phyloP scores from a whole-genome alignment of 495 filamentous ascomycete species.

The Talaromyces nanjingensis region DNA sequence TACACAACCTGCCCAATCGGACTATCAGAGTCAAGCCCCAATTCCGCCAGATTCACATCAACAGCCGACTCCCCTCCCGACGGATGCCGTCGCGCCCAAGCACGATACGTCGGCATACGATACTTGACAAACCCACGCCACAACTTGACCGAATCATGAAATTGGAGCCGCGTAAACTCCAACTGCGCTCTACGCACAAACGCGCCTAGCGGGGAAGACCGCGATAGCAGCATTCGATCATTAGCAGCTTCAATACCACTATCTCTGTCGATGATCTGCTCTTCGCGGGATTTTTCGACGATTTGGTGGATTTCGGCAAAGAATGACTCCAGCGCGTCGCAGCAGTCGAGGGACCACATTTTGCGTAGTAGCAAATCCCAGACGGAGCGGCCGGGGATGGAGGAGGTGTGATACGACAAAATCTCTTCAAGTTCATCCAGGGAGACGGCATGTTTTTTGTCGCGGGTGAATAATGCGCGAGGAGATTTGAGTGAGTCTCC shows the following conservation, averaged over 20 bases:
- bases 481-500: slow-evolving; percentile 16
- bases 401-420: slow-evolving; percentile 53
- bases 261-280: slow-evolving; percentile 41
- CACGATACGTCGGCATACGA: slow-evolving; percentile 61
- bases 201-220: slow-evolving; percentile 74
- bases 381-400: slow-evolving; percentile 67
- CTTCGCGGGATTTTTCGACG: slow-evolving; percentile 55
- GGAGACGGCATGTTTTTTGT: slow-evolving; percentile 46
- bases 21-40: slow-evolving; percentile 29
- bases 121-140: slow-evolving; percentile 79
- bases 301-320: slow-evolving; percentile 52
- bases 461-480: slow-evolving; percentile 22
- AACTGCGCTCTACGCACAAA: slow-evolving; percentile 71
- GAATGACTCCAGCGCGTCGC: slow-evolving; percentile 66
- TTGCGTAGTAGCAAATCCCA: slow-evolving; percentile 82
- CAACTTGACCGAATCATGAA: slow-evolving; percentile 64
- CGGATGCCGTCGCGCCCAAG: slow-evolving; percentile 66
- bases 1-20: slow-evolving; percentile 56
- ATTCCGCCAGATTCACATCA: slow-evolving; percentile 53
- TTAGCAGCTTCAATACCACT: slow-evolving; percentile 38
- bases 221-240: slow-evolving; percentile 44
- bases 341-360: slow-evolving; percentile 76
- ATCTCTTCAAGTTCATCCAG: slow-evolving; percentile 62
- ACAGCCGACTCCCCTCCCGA: slow-evolving; percentile 54
- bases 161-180: slow-evolving; percentile 75